Base-by-base conservation (phyloP, 768 basidiomycete species). In the Collybiopsis luxurians region DNA sequence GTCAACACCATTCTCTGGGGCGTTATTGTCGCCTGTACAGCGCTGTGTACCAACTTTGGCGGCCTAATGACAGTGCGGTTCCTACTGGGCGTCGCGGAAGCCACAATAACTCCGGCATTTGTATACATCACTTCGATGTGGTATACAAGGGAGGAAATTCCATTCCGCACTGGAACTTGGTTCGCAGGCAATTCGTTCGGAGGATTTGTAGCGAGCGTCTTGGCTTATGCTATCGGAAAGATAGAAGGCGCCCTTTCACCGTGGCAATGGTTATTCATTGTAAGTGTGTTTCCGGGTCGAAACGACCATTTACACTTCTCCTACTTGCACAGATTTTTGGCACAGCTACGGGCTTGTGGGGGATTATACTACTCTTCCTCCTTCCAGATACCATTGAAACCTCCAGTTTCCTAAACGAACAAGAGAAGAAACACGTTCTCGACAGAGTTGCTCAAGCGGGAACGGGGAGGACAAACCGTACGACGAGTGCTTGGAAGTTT, bases 181-280 rank as follows among this genome's bases (percentile, higher is more conserved):
- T 49, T 49, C 19, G 48, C 48, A 4, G 48, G 48, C 4, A 49
- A 49, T 49, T 49, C 48, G 4, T 49, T 49, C 23, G 48, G 48
- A 13, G 48, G 48, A 17, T 49, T 49, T 28, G 31, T 49, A 19
- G 48, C 48, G 19, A 49, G 48, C 23, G 17, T 49, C 15, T 28
- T 49, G 19, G 48, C 48, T 31, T 49, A 49, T 49, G 48, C 31
- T 3, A 49, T 49, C 11, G 48, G 48, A n/a, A 15, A 23, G 19
- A 34, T 49, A 9, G 48, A 49, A 31, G 21, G 48, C n/a, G 12
- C 48, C 11, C 19, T 49, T 7, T 26, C 48, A 9, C n/a, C 31
- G 21, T 49, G 48, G 48, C 48, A 21, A 4, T 49, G 48, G 48
- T 34, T 49, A 10, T 49, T 49, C 19, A 49, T 49, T 19, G 48